These are phyloP conservation scores for Aphanomyces invadans DNA, from an alignment of 352 stramenopile species.

Conservation along the genomic window DNA sequence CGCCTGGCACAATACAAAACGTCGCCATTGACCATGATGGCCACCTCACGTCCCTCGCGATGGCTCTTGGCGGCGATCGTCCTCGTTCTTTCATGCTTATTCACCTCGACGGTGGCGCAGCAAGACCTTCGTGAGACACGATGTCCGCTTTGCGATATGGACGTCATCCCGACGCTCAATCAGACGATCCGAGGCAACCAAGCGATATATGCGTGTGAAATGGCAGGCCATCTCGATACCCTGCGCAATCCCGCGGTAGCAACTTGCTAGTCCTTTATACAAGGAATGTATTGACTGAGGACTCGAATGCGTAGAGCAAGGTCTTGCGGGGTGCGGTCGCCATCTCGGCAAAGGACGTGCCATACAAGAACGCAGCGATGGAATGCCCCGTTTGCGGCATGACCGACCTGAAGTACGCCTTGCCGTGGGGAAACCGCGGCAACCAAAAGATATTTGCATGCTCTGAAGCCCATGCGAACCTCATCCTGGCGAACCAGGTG, in stretches of 20 bases:
- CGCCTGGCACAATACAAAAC: not conserved
- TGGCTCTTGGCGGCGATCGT: not conserved
- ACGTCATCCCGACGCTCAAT: constrained; percentile 50
- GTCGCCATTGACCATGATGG: not conserved
- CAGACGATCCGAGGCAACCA: constrained; percentile 62
- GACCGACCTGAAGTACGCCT: constrained; percentile 52
- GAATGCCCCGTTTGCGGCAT: constrained; percentile 62
- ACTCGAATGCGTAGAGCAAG: constrained; percentile 25
- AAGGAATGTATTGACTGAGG: not conserved
- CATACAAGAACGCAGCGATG: constrained; percentile 55
- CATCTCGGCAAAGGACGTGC: constrained; percentile 33
- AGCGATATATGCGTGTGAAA: constrained; percentile 73
- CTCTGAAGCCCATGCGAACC: constrained; percentile 45
- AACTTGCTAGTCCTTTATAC: not conserved
- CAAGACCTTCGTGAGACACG: constrained; percentile 19
- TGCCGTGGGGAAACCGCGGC: constrained; percentile 67
- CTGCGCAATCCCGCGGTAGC: constrained; percentile 68
- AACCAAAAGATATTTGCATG: constrained; percentile 72
- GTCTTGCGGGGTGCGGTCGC: constrained; percentile 16
- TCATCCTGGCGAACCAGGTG: constrained; percentile 45
- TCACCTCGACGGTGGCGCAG: not conserved
- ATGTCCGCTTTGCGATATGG: constrained; percentile 43
- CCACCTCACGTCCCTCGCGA: not conserved
- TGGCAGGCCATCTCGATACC: constrained; percentile 70
- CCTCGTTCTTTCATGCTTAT: not conserved